Evolutionary conservation across 176 grass and related monocot genomes (phyloP).

Genomic region (sorghum (Sorghum bicolor)): DNA sequence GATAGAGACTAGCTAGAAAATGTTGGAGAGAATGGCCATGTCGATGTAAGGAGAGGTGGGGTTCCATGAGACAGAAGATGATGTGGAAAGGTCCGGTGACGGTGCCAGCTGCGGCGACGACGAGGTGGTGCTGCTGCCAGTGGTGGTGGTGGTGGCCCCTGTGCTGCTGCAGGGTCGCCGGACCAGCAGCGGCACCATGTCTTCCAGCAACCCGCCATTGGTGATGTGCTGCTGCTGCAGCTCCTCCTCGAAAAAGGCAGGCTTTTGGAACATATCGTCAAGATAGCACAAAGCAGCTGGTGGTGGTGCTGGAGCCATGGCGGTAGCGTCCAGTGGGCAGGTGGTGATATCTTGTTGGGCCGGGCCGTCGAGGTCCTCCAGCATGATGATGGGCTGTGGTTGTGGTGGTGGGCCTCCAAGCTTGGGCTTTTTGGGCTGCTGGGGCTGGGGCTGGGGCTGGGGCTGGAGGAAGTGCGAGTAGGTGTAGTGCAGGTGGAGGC

Average conservation of each 20-base stretch:
- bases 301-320: not conserved
- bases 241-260: not conserved
- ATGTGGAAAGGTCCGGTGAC: slow-evolving; percentile 27
- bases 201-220: slow-evolving; percentile 50
- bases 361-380: too few relatives aligned
- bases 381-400: not conserved
- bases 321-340: not conserved
- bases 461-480: slow-evolving; percentile 59
- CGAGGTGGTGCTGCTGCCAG: not conserved
- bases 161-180: slow-evolving; percentile 39
- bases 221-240: not conserved
- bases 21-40: slow-evolving; percentile 62
- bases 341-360: not conserved
- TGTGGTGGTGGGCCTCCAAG: not conserved
- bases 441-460: not conserved
- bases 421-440: slow-evolving; percentile 58
- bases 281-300: not conserved
- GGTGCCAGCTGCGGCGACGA: not conserved
- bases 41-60: slow-evolving; percentile 51
- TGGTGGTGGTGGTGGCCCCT: not conserved
- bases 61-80: slow-evolving; percentile 51
- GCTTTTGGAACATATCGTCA: not conserved
- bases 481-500: slow-evolving; percentile 93
- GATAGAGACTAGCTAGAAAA: slow-evolving; percentile 18
- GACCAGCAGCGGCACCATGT: slow-evolving; percentile 70